These are phyloP conservation scores for Neopestalotiopsis clavispora DNA, from an alignment of 2,329 filamentous ascomycete genomes.

Conservation along the genomic window DNA sequence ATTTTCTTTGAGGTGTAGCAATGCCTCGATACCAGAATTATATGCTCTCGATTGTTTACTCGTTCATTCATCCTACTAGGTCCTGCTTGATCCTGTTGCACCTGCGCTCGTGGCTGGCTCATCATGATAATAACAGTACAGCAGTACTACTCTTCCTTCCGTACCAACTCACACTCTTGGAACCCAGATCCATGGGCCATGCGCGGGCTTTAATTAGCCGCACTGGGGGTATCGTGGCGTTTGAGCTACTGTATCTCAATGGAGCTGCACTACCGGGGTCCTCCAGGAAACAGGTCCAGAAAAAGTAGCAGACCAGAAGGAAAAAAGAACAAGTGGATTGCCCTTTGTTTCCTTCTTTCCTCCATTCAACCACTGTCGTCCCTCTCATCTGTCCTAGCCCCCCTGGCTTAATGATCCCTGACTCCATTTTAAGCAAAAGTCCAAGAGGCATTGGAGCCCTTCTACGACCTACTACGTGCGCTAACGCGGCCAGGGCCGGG, in stretches of 20 bases:
- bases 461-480: no score
- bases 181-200: neutral
- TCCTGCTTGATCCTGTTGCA: no score
- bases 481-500: conserved; percentile 4
- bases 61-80: no score
- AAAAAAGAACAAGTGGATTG: conserved; percentile 19
- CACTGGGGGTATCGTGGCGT: conserved; percentile 14
- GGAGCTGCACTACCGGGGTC: neutral
- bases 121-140: neutral
- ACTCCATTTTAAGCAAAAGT: conserved; percentile 6
- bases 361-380: neutral
- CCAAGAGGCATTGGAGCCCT: conserved; percentile 6
- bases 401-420: conserved; percentile 3
- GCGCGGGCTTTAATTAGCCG: conserved; percentile 14
- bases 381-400: neutral
- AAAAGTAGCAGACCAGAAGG: conserved; percentile 14
- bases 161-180: neutral
- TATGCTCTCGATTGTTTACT: no score
- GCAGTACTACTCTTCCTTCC: neutral
- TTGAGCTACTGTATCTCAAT: conserved; percentile 1
- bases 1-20: no score
- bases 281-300: conserved; percentile 5
- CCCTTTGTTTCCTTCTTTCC: conserved; percentile 3
- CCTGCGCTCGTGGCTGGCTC: no score
- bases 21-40: no score